Evolutionary conservation across 345 rosid species (phyloP), one percentile per base, ranked within the genome.

Genomic region (Citrus glauca): DNA sequence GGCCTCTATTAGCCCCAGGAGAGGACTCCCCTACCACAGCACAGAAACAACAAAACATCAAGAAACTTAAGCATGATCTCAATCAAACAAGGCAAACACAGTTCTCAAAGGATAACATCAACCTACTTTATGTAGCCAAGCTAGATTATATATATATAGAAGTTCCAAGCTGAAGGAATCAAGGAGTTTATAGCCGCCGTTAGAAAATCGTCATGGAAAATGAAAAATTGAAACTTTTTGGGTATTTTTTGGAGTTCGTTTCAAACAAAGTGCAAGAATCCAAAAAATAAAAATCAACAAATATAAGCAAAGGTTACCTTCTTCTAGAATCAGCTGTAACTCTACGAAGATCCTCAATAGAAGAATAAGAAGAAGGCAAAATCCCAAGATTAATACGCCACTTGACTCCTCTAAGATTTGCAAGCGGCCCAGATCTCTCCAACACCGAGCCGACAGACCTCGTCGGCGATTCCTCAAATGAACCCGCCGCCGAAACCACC

Each of bases 381-480:
- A 94, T 88, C 74, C 94, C 93, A 40, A 94, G 98, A 90, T 90
- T 85, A 72, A 94, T 79, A 38, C 99, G 97, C 99, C 99, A 96
- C 71, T 81, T 91, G 1, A 94, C 91, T 53, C 98, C 89, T 84
- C 98, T 89, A 0, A 94, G 89, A 72, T 86, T 87, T 33, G 69
- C 81, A 78, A 87, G 83, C 71, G 78, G 84, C 71, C 24, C 67
- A 66, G 83, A 71, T 81, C 57, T 68, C 67, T 55, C 53, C 53
- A 27, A 20, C 35, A 30, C 53, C 40, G 27, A 20, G 16, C 45
- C 81, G 33, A 53, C 61, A n/a, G 9, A 6, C 19, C 59, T 62
- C 28, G 66, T 56, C 11, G 85, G 25, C 79, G 80, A 30, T 32
- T 69, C 66, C 69, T 74, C 40, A 28, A 74, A n/a, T 65, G 78